These are phyloP conservation scores for Rhizopogon parksii DNA, from an alignment of 1,284 basidiomycete species.

Conservation along the genomic window DNA sequence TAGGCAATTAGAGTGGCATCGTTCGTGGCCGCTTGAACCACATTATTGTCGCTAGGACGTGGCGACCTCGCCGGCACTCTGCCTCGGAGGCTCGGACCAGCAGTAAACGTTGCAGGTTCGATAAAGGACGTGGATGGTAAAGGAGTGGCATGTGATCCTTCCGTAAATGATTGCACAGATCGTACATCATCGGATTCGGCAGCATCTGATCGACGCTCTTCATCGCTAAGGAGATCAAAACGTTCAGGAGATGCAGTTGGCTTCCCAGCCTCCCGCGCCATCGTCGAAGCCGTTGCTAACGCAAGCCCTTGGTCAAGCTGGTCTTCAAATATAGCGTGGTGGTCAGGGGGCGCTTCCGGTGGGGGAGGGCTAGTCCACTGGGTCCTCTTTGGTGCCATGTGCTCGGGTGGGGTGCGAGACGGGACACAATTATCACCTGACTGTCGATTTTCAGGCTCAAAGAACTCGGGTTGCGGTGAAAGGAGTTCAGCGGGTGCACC, in stretches of 20 bases:
- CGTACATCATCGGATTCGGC: conserved; percentile 60
- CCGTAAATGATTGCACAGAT: conserved; percentile 56
- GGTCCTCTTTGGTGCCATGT: conserved; percentile 70
- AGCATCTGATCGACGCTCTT: conserved; percentile 49
- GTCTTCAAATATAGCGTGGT: conserved; percentile 58
- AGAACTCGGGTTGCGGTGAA: conserved; percentile 44
- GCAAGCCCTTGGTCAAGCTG: conserved; percentile 57
- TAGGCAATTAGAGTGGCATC: conserved; percentile 21
- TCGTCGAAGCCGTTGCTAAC: conserved; percentile 58
- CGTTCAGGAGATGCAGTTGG: conserved; percentile 53
- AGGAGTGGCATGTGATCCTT: conserved; percentile 26
- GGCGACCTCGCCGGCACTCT: conserved; percentile 16
- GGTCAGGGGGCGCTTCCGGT: conserved; percentile 61
- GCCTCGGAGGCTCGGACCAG: conserved; percentile 17
- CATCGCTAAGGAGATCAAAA: conserved; percentile 53
- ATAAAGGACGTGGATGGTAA: conserved; percentile 8
- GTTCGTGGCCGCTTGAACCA: conserved; percentile 16
- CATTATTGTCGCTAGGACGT: conserved; percentile 7
- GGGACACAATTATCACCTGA: conserved; percentile 29
- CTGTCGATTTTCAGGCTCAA: conserved; percentile 33
- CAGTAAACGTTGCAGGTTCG: conserved; percentile 7
- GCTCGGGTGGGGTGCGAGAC: conserved; percentile 47
- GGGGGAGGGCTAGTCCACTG: conserved; percentile 83
- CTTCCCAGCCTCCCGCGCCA: conserved; percentile 43
- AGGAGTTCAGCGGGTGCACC: conserved; percentile 38